Evolutionary conservation across 225 moss, liverwort and hornwort genomes (phyloP).

Genomic region (Neckera pumila): DNA sequence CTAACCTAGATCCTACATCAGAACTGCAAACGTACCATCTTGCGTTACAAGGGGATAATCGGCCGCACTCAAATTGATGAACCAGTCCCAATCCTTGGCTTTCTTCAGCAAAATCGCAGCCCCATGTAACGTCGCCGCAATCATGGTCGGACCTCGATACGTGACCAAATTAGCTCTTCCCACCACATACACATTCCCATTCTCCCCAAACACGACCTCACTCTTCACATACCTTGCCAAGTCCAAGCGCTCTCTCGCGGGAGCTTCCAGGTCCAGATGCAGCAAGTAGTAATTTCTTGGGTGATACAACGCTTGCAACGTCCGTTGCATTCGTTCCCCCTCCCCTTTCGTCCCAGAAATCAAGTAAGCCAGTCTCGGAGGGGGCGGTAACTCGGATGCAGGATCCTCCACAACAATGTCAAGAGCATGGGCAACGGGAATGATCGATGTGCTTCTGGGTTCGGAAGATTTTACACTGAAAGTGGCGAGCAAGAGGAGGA

Average conservation of each 20-base stretch:
- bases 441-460: not conserved
- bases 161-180: conserved; percentile 80
- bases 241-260: conserved; percentile 57
- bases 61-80: conserved; percentile 91
- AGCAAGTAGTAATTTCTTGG: conserved; percentile 83
- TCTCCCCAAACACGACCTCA: conserved; percentile 37
- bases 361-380: conserved; percentile 75
- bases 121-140: conserved; percentile 79
- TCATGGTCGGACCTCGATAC: conserved; percentile 85
- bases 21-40: conserved; percentile 40
- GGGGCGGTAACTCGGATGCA: conserved; percentile 42
- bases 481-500: conserved; percentile 52
- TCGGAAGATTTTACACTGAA: conserved; percentile 32
- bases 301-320: conserved; percentile 77
- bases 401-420: not conserved
- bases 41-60: conserved; percentile 91
- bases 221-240: conserved; percentile 52
- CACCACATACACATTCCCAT: conserved; percentile 62
- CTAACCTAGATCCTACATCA: not conserved
- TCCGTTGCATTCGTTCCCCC: conserved; percentile 54
- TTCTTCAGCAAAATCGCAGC: conserved; percentile 73
- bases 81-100: conserved; percentile 85
- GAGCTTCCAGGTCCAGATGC: conserved; percentile 78
- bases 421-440: not conserved
- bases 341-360: conserved; percentile 83